phyloP scores from a whole-genome alignment of 106 monocot genomes.

The Allium sativum region DNA sequence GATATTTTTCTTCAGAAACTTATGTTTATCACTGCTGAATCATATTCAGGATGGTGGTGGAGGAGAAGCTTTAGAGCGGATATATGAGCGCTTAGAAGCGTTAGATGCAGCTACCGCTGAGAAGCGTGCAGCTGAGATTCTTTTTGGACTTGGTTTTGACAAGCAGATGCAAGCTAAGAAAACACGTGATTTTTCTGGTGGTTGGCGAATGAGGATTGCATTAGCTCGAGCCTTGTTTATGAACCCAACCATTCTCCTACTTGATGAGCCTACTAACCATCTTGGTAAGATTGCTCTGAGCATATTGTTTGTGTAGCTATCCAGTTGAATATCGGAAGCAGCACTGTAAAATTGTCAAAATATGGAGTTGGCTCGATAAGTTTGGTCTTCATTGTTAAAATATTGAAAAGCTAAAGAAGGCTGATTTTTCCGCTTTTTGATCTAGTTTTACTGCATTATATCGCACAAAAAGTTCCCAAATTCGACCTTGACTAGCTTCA shows the following conservation, averaged over 20 bases:
- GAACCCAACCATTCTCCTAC: slow-evolving; percentile 95
- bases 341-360: too few species aligned
- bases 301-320: too few species aligned
- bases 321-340: too few species aligned
- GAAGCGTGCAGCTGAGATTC: slow-evolving; percentile 97
- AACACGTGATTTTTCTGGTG: slow-evolving; percentile 93
- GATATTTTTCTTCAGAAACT: background rate
- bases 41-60: slow-evolving; percentile 54
- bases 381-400: too few species aligned
- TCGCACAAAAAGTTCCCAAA: too few species aligned
- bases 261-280: slow-evolving; percentile 99
- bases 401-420: too few species aligned
- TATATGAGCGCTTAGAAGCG: slow-evolving; percentile 94
- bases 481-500: too few species aligned
- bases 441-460: too few species aligned
- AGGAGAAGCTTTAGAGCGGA: slow-evolving; percentile 47
- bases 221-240: slow-evolving; percentile 92
- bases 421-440: too few species aligned
- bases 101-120: slow-evolving; percentile 93
- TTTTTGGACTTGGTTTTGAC: slow-evolving; percentile 84
- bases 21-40: too few species aligned
- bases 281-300: slow-evolving; percentile 42
- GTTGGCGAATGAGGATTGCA: slow-evolving; percentile 99
- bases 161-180: slow-evolving; percentile 98
- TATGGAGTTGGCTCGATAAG: too few species aligned